Evolutionary conservation across 1,284 basidiomycete species (phyloP).

Genomic region (Tilletia caries): DNA sequence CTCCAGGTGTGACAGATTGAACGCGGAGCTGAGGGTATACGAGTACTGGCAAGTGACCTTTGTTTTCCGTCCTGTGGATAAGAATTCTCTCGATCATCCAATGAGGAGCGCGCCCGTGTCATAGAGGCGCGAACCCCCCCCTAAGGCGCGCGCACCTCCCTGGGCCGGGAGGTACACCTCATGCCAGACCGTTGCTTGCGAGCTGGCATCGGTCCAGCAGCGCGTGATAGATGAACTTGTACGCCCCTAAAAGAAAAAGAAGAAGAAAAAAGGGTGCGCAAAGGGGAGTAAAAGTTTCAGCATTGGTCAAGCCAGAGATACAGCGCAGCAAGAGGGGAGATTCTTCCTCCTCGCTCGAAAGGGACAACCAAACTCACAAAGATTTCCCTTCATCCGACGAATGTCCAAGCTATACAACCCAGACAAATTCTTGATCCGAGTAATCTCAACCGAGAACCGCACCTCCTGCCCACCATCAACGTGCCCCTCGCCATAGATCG

Average conservation of each 20-base stretch:
- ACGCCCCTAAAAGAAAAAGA: conserved; percentile 7
- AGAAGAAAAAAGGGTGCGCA: neutral
- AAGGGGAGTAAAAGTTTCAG: too few relatives aligned
- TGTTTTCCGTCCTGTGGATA: too few relatives aligned
- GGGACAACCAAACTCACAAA: conserved; percentile 35
- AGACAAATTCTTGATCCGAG: conserved; percentile 44
- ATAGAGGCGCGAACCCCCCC: too few relatives aligned
- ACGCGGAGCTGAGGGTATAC: too few relatives aligned
- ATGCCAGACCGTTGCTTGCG: neutral
- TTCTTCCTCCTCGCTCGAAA: neutral
- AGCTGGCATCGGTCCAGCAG: conserved; percentile 26
- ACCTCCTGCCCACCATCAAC: conserved; percentile 51
- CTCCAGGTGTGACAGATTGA: too few relatives aligned
- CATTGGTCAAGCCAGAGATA: neutral
- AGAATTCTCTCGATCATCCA: too few relatives aligned
- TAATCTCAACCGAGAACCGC: conserved; percentile 51
- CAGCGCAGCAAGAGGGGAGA: neutral
- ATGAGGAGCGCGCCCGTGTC: too few relatives aligned
- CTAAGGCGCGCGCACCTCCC: too few relatives aligned
- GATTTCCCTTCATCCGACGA: conserved; percentile 48
- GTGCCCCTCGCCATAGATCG: conserved; percentile 44
- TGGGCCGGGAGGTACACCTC: too few relatives aligned
- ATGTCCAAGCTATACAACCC: conserved; percentile 52
- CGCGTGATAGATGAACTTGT: conserved; percentile 50
- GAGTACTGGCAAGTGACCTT: too few relatives aligned